Base-by-base conservation (phyloP, 345 rosid genomes). In the Iberis pinnata region DNA sequence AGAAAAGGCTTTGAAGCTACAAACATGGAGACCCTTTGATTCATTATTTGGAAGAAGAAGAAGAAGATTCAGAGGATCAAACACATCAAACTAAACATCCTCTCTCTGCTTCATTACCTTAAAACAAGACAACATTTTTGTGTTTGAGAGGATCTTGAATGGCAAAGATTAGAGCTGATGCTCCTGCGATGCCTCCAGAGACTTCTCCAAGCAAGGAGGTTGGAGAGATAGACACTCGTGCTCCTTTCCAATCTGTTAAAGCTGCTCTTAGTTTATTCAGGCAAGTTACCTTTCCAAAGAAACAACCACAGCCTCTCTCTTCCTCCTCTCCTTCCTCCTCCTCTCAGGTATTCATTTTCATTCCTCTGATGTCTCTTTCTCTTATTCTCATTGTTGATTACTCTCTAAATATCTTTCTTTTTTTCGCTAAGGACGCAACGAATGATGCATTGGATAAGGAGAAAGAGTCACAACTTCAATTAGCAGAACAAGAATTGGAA, bases 181-280 rank as follows among this genome's bases (percentile, higher is more conserved):
- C 55, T 66, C 25, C 25, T 3, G 25, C 6, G 25, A 29, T 29
- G 33, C 33, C 33, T 29, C 8, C 8, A 7, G 33, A 29, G 33
- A 29, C 5, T 61, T 47, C 59, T 35, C 64, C 43, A 50, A 75
- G 61, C 52, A 75, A 39, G 9, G 98, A 84, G 83, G 78, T 84
- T 12, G 95, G 98, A 51, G 98, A 22, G 25, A 22, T 22, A 2
- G 25, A 22, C 6, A 22, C 25, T 22, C 25, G 25, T 22, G 25
- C 25, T 22, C 25, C 25, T 6, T 22, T 22, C 25, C 25, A 22
- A 22, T 22, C 25, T 22, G 25, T 22, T 22, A 22, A 6, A 22
- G 25, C 3, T 22, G 25, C 25, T n/a, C 83, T 92, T 53, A 82
- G 75, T 60, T 73, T 88, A 33, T 92, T 84, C 50, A 88, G 89